Percentiles rank a stretch among this genome's conserved stretches.
Evolutionary conservation across 495 filamentous ascomycete genomes (phyloP).

Genomic region (Wilcoxina mikolae): DNA sequence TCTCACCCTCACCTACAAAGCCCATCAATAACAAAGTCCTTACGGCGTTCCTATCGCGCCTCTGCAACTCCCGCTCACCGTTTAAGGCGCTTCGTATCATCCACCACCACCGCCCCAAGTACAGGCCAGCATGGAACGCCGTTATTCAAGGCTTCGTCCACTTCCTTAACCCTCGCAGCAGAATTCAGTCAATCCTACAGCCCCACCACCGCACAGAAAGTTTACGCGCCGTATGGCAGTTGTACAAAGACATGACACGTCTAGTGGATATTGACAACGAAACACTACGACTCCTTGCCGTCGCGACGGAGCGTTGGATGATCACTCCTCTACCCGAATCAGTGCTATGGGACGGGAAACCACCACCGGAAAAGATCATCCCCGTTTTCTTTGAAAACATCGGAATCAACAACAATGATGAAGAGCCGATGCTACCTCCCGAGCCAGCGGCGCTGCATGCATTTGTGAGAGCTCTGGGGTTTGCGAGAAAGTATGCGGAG

Average conservation of each 20-base stretch:
- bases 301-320: conserved; percentile 9
- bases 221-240: conserved; percentile 11
- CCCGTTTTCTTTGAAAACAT: conserved; percentile 7
- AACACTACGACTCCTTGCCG: conserved; percentile 19
- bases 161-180: background rate
- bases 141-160: background rate
- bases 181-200: background rate
- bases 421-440: background rate
- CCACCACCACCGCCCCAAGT: conserved; percentile 8
- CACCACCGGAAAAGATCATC: conserved; percentile 7
- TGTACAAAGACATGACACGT: conserved; percentile 14
- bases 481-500: conserved; percentile 5
- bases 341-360: conserved; percentile 9
- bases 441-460: conserved; percentile 12
- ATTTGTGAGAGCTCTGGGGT: conserved; percentile 17
- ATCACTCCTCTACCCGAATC: background rate
- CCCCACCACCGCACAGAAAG: background rate
- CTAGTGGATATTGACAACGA: conserved; percentile 3
- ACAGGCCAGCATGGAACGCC: conserved; percentile 21
- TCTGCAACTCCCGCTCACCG: conserved; percentile 5
- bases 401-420: background rate
- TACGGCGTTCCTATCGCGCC: conserved; percentile 18
- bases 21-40: conserved; percentile 8
- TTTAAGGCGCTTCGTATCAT: conserved; percentile 12
- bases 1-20: background rate